Evolutionary conservation across 1,139 yeast genomes (phyloP).

Genomic region (Magnusiomyces ingens): DNA sequence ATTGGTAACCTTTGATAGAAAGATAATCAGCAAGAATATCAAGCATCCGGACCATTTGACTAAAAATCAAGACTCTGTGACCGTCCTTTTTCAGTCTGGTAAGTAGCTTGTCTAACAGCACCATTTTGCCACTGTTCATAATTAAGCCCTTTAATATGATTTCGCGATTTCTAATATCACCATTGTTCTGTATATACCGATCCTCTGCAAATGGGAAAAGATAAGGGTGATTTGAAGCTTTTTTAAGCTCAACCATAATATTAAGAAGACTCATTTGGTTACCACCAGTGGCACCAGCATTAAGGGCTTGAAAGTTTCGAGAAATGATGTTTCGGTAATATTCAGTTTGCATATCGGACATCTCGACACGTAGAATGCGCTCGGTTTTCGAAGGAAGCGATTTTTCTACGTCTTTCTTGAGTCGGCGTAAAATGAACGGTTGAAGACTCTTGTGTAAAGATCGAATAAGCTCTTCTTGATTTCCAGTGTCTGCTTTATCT

Average conservation of each 20-base stretch:
- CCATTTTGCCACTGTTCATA: conserved; percentile 99
- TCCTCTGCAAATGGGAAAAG: conserved; percentile 91
- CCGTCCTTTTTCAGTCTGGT: conserved; percentile 86
- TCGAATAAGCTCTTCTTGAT: conserved; percentile 83
- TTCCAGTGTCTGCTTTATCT: conserved; percentile 67
- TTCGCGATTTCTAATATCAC: conserved; percentile 58
- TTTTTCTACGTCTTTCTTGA: conserved; percentile 95
- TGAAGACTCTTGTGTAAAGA: conserved; percentile 76
- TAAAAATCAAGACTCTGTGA: conserved; percentile 87
- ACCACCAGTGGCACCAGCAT: conserved; percentile 73
- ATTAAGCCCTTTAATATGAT: conserved; percentile 81
- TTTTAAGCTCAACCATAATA: conserved; percentile 91
- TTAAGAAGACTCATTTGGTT: conserved; percentile 78
- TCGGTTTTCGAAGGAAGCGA: conserved; percentile 93
- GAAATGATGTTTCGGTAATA: conserved; percentile 91
- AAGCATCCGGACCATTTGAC: conserved; percentile 95
- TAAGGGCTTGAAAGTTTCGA: conserved; percentile 82
- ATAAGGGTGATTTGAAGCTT: conserved; percentile 96
- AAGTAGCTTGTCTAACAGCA: conserved; percentile 77
- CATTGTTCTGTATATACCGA: conserved; percentile 54
- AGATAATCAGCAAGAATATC: conserved; percentile 93
- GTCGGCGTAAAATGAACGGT: conserved; percentile 85
- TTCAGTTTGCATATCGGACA: conserved; percentile 91
- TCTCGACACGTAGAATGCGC: conserved; percentile 87
- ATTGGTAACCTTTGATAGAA: conserved; percentile 80